Evolutionary conservation across 257 asterid genomes (phyloP), one percentile per base, ranked within the genome.

Genomic region (Salvia splendens): DNA sequence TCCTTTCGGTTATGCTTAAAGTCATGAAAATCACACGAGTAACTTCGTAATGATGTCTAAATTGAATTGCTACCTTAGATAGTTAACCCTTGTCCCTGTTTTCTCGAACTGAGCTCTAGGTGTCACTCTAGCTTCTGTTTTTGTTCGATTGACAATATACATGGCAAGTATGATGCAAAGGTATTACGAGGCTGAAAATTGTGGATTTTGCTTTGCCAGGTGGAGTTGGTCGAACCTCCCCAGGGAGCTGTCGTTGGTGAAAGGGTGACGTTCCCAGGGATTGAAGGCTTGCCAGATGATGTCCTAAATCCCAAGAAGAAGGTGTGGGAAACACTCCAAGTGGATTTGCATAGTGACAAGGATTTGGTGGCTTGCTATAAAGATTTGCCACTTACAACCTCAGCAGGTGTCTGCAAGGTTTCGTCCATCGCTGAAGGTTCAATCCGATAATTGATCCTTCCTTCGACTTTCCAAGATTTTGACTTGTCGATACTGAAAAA

Each of bases 141-240:
- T 8, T 24, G 59, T 4, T 8, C 10, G 38, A 52, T 38, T 52
- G 59, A 53, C 38, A 53, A 24, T 53, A 24, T 53, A 11, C 9
- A 4, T 9, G 3, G 40, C 40, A 53, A 53, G 40, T 10, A 53
- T 53, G 57, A 24, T 66, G 68, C 48, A 9, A 60, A 14, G 6
- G 32, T 48, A 41, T 49, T 3, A 20, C 7, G 49, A 5, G 24
- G 69, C 2, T 68, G 24, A 65, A 17, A 64, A 12, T 51, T 17
- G 47, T 43, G 56, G 46, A 42, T 38, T 61, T 63, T 49, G 7
- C 56, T 28, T 79, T 76, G 65, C 11, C 78, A 93, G 99, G 95
- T 93, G 56, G 99, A 93, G 82, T 68, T 93, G 76, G 91, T 93
- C 1, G 99, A 88, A 76, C 99, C 99, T 32, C 97, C 97, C 7